Evolutionary conservation across 2,329 filamentous ascomycete genomes (phyloP), one percentile per base, ranked within the genome.

Genomic region (Chrysoporthe deuterocubensis): DNA sequence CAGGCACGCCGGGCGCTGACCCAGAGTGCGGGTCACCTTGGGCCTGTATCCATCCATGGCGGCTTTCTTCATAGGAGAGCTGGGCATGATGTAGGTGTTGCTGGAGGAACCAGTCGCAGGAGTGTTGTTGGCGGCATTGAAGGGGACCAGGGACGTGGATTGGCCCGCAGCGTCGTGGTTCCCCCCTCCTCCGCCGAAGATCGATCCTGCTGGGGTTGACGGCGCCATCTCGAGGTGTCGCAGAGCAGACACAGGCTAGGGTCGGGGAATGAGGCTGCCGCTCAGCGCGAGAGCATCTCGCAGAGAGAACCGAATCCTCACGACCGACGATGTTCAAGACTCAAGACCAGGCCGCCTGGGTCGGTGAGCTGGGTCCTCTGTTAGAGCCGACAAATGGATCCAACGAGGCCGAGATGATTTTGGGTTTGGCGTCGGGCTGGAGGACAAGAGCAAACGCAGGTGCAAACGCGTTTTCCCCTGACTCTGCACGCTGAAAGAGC

Each of bases 11-110:
- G 96, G 96, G 72, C 94, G 89, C 80, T 93, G 90, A 59, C 92
- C 92, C 61, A 92, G 83, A 14, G 91, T 92, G 74, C 90, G 89
- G 48, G 87, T 95, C 70, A 97, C 92, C 77, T 90, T 92, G 46
- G 95, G 95, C 62, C 91, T 90, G 79, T 97, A 96, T 71, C 89
- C 89, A 76, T 96, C 93, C 66, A 84, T 84, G 26, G 85, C 82
- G 67, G 87, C 85, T 73, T 85, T 86, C 77, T 91, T 92, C 68
- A 89, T 83, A 16, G 94, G 93, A 71, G 91, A 94, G 75, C 93
- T 92, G 21, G 93, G 91, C 92, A 98, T 96, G 75, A 97, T 89
- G 81, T 95, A 97, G 34, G 94, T 94, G 76, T 92, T 92, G 21
- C 83, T 85, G n/a, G 87, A 87, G 61, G 86, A 79, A 70, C 81